Evolutionary conservation across 352 stramenopile genomes (phyloP).

Genomic region (Blastocystis sp.): DNA sequence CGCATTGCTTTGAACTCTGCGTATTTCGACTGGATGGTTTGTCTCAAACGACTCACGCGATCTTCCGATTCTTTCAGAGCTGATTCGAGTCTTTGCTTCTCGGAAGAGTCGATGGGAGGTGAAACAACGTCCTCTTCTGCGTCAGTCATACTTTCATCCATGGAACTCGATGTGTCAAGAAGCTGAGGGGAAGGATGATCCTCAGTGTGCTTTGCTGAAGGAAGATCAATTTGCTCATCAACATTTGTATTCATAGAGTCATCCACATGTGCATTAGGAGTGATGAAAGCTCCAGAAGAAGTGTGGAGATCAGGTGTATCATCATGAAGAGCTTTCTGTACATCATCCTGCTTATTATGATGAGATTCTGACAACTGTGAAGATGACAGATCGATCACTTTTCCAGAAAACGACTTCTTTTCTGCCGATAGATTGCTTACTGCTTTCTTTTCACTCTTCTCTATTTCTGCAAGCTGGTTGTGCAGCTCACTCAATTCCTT

Average conservation of each 20-base stretch:
- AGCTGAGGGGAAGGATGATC: background rate
- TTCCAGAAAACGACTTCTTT: background rate
- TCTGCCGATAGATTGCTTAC: background rate
- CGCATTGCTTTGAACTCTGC: slow-evolving; percentile 48
- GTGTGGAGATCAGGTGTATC: too few relatives aligned
- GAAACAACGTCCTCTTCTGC: background rate
- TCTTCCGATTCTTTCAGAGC: slow-evolving; percentile 26
- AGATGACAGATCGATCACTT: background rate
- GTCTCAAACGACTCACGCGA: background rate
- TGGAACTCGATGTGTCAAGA: background rate
- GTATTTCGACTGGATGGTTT: slow-evolving; percentile 55
- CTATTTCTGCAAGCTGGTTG: background rate
- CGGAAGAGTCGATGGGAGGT: background rate
- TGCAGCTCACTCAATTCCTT: background rate
- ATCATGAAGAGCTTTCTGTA: too few relatives aligned
- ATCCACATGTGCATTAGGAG: background rate
- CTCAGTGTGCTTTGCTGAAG: background rate
- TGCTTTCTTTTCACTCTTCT: background rate
- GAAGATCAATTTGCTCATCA: background rate
- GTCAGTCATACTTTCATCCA: background rate
- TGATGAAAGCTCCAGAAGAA: background rate
- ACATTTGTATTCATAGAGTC: background rate
- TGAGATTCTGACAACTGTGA: background rate
- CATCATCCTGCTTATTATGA: too few relatives aligned
- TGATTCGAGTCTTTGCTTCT: background rate